Evolutionary conservation across 164 flowering plant species (phyloP), one percentile per base, ranked within the genome.

Genomic region (Chimonanthus salicifolius): DNA sequence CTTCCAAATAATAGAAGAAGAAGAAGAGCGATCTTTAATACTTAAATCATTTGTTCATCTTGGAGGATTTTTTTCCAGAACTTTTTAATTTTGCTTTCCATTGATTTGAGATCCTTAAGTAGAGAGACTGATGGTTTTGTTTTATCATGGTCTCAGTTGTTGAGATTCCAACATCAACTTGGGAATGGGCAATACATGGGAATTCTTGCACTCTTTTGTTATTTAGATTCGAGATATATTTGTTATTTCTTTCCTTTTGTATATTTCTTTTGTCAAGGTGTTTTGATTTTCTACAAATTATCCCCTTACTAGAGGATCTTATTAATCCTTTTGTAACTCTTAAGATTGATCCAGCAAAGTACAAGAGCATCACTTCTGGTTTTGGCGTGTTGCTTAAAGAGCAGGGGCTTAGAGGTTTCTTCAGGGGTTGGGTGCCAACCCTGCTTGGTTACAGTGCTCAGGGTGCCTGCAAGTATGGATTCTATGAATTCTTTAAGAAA

Each of bases 401-500:
- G 75, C 96, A 90, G 72, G 96, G 96, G 18, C 68, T 77, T 46
- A 87, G 74, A 75, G 93, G 93, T 11, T 88, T 90, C 80, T 89
- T 89, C 83, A 85, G 85, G 84, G 96, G 96, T 13, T 91, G 96
- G 96, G 92, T 86, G 70, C 96, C 95, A 3, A 88, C 95, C 58
- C 75, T 90, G 47, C 81, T 88, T 62, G 92, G 91, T 68, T 90
- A 89, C 81, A 88, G 94, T 82, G 92, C 94, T n/a, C 97, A 91
- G 85, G 97, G 97, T 71, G 97, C 94, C n/a, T 88, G 92, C 88
- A 92, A 92, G 80, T 87, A 78, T 82, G 97, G 97, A 65, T 90
- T 92, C 76, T 92, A 92, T 71, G 97, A 92, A 75, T 90, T 83
- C 81, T 90, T 92, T 70, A 92, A 92, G 92, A 92, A 90, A 81